phyloP scores from a whole-genome alignment of 495 filamentous ascomycete genomes.

The Umbilicaria muhlenbergii region DNA sequence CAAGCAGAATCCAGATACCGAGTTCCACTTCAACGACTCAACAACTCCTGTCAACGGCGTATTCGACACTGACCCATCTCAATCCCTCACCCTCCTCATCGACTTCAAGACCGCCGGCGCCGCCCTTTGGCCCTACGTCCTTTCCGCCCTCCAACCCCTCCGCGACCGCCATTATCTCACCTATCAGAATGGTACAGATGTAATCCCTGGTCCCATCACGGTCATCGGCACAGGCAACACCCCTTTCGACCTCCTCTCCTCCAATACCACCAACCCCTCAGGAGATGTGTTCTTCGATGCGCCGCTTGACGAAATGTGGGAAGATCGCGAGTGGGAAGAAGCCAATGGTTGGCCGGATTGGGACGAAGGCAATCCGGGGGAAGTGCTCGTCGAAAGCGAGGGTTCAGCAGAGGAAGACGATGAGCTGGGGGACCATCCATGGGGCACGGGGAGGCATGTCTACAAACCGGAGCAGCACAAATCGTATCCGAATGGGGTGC shows the following conservation, averaged over 20 bases:
- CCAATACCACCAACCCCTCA: conserved; percentile 20
- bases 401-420: conserved; percentile 5
- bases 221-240: conserved; percentile 31
- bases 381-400: conserved; percentile 2
- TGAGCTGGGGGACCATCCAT: neutral
- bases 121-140: conserved; percentile 21
- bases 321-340: conserved; percentile 3
- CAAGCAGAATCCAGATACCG: conserved; percentile 24
- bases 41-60: conserved; percentile 18
- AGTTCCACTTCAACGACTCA: conserved; percentile 2
- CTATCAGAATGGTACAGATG: conserved; percentile 19
- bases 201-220: conserved; percentile 26
- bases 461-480: no score
- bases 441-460: no score
- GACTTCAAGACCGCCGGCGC: conserved; percentile 28
- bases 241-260: conserved; percentile 25
- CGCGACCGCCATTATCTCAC: conserved; percentile 24
- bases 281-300: conserved; percentile 40
- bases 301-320: conserved; percentile 17
- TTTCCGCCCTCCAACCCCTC: conserved; percentile 25
- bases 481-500: no score
- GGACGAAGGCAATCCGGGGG: neutral
- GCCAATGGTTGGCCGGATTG: neutral
- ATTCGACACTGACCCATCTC: conserved; percentile 23
- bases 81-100: conserved; percentile 26